Evolutionary conservation across 148 eudicot species (phyloP), one percentile per base, ranked within the genome.

Genomic region (Camellia lanceoleosa): DNA sequence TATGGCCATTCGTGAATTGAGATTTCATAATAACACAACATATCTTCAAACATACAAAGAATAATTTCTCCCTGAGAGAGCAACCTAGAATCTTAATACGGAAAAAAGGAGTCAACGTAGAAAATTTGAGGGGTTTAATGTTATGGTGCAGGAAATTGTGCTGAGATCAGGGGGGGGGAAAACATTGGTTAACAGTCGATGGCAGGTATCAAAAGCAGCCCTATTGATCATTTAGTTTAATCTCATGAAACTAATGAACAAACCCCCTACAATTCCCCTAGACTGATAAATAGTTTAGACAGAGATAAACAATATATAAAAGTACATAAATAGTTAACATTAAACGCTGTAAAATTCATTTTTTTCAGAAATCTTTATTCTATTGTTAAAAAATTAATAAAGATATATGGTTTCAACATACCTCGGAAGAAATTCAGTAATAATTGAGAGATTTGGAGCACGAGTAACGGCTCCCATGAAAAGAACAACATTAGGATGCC

Each of bases 381-480:
- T 47, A 58, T 65, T 73, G 10, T 41, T 47, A 65, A 42, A 2
- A 41, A 63, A 65, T 74, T 6, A 9, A 74, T 23, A 41, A 19
- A 62, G 9, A 52, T 44, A 7, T n/a, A 66, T 81, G n/a, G 44
- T 42, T 77, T 61, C 51, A 15, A 64, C 88, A 80, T 95, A 95
- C 98, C 98, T 93, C 70, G 93, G 99, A 89, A 95, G 99, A 89
- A 95, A 93, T 72, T 95, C 99, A 5, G 99, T 93, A 65, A 95
- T 86, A 85, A 95, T 95, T 66, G 97, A 95, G 73, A 95, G 97
- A 87, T 95, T 86, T 82, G 99, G 97, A 68, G 99, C 85, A 80
- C 91, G 99, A 75, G 99, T 95, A 66, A 95, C 84, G 79, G 99
- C 99, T 83, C 99, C 99, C 99, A 95, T 93, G 89, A 95, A 95